phyloP scores from a whole-genome alignment of 345 rosid species.

The Dipteronia sinensis region DNA sequence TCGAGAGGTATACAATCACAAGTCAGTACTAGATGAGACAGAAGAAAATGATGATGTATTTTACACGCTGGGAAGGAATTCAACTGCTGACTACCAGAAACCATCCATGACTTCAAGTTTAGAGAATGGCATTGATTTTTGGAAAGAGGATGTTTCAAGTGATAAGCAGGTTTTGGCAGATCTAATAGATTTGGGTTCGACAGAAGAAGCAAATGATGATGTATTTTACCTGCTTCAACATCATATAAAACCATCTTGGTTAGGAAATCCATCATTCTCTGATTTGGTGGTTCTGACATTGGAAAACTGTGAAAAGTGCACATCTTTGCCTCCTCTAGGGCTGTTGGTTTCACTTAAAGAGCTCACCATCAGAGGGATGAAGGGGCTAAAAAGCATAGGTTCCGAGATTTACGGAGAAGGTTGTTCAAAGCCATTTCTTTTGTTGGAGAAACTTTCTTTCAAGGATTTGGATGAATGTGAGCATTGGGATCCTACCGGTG shows the following conservation, averaged over 20 bases:
- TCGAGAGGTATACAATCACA: constrained; percentile 8
- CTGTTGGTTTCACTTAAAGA: no score
- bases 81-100: neutral
- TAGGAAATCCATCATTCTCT: no score
- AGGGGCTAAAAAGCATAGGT: no score
- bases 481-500: neutral
- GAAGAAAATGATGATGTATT: no score
- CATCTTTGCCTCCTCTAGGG: no score
- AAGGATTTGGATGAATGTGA: neutral
- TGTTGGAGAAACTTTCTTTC: neutral
- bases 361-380: no score
- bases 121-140: neutral
- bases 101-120: neutral
- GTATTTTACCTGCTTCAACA: no score
- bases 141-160: neutral
- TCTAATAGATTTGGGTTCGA: neutral
- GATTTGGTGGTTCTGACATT: no score
- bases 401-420: no score
- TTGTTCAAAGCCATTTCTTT: neutral
- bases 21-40: neutral
- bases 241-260: no score
- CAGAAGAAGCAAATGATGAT: neutral
- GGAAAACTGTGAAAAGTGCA: no score
- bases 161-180: neutral
- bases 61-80: no score